A percentile compares a stretch with the other conserved stretches of the same genome.
These are phyloP conservation scores for Annulohypoxylon maeteangense DNA, from an alignment of 495 filamentous ascomycete genomes.

Conservation along the genomic window DNA sequence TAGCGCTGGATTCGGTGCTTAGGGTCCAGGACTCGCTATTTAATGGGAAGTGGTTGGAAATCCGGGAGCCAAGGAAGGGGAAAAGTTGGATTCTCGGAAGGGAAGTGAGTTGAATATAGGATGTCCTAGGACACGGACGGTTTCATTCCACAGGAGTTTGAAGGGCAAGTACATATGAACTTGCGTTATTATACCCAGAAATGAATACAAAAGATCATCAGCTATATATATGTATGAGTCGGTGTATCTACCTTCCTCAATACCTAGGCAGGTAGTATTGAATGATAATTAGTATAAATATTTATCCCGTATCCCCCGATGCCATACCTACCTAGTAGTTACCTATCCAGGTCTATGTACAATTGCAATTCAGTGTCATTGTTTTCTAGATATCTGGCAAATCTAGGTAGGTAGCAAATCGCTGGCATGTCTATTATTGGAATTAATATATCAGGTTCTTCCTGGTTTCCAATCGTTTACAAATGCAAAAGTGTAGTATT, in stretches of 20 bases:
- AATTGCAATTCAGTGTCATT: too few relatives aligned
- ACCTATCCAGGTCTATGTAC: too few relatives aligned
- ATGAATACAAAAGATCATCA: constrained; percentile 19
- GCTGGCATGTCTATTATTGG: background rate
- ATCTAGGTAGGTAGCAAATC: background rate
- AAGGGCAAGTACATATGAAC: constrained; percentile 14
- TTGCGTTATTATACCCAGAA: constrained; percentile 32
- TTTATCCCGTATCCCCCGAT: background rate
- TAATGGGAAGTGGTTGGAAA: background rate
- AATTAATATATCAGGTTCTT: background rate
- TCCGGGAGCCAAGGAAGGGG: background rate
- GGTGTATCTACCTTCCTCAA: background rate
- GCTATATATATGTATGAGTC: background rate
- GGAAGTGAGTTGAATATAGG: constrained; percentile 19
- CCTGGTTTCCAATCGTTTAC: constrained; percentile 14
- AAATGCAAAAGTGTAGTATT: constrained; percentile 7
- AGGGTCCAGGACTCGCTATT: background rate
- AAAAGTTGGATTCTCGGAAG: background rate
- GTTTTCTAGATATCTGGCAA: background rate
- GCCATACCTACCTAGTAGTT: background rate
- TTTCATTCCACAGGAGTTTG: constrained; percentile 23
- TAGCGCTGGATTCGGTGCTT: background rate
- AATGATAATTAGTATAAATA: background rate
- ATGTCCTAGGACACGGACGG: constrained; percentile 5
- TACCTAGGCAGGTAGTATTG: background rate